Conservation (phyloP, 148 eudicot genomes). For the Hydrangea macrophylla region DNA sequence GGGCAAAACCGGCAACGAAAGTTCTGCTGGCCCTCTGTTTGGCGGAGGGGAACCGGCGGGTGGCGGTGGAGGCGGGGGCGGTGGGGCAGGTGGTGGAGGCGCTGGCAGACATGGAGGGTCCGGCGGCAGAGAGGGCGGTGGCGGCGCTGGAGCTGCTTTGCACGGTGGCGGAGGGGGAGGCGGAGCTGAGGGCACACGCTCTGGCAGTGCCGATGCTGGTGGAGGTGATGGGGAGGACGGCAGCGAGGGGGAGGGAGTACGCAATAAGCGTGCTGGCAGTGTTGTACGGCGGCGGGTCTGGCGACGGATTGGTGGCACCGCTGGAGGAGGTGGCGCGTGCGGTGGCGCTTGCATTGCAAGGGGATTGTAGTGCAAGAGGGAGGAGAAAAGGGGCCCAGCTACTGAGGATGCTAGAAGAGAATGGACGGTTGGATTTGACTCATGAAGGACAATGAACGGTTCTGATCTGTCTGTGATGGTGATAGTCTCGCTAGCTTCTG, state of each 20-base stretch:
- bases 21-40: constrained; percentile 69
- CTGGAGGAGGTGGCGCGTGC: constrained; percentile 87
- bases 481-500: not conserved
- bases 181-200: constrained; percentile 74
- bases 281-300: constrained; percentile 40
- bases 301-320: constrained; percentile 47
- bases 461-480: constrained; percentile 2
- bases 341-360: constrained; percentile 82
- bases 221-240: constrained; percentile 74
- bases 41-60: constrained; percentile 57
- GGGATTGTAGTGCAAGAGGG: constrained; percentile 76
- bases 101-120: constrained; percentile 59
- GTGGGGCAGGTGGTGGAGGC: constrained; percentile 75
- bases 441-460: constrained; percentile 18
- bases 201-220: constrained; percentile 89
- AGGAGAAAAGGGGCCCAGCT: constrained; percentile 83
- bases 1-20: constrained; percentile 63
- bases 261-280: constrained; percentile 70
- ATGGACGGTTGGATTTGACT: constrained; percentile 47
- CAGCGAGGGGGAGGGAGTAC: constrained; percentile 73
- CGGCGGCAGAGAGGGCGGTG: constrained; percentile 68
- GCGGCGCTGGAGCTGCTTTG: constrained; percentile 83
- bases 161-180: constrained; percentile 72
- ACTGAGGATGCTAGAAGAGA: constrained; percentile 58
- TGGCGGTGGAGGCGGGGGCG: constrained; percentile 76